A percentile compares a stretch with the other conserved stretches of the same genome.
These are phyloP conservation scores for Esteya vermicola DNA, from an alignment of 2,329 filamentous ascomycete genomes.

Conservation along the genomic window DNA sequence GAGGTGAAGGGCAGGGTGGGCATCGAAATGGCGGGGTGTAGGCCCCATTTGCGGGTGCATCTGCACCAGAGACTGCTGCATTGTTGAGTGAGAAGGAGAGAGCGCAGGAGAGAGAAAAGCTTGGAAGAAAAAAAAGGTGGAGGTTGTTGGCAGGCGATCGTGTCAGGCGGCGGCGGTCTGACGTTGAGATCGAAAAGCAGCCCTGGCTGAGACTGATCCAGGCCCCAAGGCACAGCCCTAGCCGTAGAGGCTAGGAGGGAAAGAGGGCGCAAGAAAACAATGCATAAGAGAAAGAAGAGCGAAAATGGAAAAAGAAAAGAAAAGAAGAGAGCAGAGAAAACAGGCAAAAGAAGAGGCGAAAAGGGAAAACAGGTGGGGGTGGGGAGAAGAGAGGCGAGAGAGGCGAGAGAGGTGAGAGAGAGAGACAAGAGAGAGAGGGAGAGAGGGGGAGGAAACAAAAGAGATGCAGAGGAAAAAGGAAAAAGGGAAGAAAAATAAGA, in stretches of 20 bases:
- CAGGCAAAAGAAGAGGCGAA: background rate
- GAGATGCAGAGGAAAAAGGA: background rate
- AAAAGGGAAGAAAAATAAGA: background rate
- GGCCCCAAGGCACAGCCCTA: constrained; percentile 6
- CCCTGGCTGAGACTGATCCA: background rate
- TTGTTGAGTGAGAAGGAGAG: background rate
- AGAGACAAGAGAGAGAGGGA: background rate
- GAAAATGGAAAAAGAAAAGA: constrained; percentile 1
- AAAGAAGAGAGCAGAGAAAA: background rate
- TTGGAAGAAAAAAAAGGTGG: background rate
- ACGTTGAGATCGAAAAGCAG: background rate
- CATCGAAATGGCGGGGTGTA: constrained; percentile 24
- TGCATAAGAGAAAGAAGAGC: constrained; percentile 8
- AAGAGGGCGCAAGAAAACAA: constrained; percentile 4
- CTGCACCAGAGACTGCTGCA: constrained; percentile 32
- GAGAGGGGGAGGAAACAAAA: background rate
- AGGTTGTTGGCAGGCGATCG: constrained; percentile 10
- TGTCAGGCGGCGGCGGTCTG: background rate
- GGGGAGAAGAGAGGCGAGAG: background rate
- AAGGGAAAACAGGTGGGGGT: background rate
- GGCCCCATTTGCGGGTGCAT: constrained; percentile 35
- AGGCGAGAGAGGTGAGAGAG: background rate
- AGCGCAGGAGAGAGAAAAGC: background rate
- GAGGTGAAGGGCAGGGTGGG: constrained; percentile 15
- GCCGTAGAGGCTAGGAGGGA: constrained; percentile 11